Percentiles rank a stretch among this genome's conserved stretches.
These are phyloP conservation scores for Claviceps arundinis DNA, from an alignment of 2,329 filamentous ascomycete species.

Conservation along the genomic window DNA sequence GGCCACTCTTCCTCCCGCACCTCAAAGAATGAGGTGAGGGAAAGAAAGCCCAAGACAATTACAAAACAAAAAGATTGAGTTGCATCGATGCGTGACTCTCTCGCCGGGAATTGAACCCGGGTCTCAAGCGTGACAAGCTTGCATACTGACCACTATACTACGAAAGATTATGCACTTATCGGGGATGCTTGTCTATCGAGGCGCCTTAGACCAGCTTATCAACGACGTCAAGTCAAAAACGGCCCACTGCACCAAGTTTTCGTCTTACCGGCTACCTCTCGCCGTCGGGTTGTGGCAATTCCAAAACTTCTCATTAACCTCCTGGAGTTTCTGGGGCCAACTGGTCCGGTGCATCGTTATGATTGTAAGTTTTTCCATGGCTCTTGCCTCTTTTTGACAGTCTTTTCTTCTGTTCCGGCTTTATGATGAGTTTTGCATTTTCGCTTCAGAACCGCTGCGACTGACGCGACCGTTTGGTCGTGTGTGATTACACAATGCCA, in stretches of 20 bases:
- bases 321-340: neutral
- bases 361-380: conserved; percentile 22
- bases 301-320: neutral
- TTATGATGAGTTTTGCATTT: conserved; percentile 29
- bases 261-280: neutral
- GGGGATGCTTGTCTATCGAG: neutral
- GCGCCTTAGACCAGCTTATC: neutral
- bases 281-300: neutral
- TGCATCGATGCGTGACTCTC: no score
- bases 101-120: conserved; percentile 4
- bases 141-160: conserved; percentile 4
- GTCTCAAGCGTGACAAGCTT: conserved; percentile 4
- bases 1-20: neutral
- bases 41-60: neutral
- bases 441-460: conserved; percentile 39
- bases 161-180: neutral
- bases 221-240: neutral
- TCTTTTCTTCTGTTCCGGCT: conserved; percentile 3
- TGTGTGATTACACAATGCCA: conserved; percentile 30
- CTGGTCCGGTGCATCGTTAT: conserved; percentile 15
- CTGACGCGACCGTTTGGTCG: conserved; percentile 30
- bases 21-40: no score
- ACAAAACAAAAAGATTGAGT: neutral
- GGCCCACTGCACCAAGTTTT: neutral
- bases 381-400: neutral